Conservation (phyloP, 1,284 basidiomycete genomes). For the Ustilago lituana region DNA sequence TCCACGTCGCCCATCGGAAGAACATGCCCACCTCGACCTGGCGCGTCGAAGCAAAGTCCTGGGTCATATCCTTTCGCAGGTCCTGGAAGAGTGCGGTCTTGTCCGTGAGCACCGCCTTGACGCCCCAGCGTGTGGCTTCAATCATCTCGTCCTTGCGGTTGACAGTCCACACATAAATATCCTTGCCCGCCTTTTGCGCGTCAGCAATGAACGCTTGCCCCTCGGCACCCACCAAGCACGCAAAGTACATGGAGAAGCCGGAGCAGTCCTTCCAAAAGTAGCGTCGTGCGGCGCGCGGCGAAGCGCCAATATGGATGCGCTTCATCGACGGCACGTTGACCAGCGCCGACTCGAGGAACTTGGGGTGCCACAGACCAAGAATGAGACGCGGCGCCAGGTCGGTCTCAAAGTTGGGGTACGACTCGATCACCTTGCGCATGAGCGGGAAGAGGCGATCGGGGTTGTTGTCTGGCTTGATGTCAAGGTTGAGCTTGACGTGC, state of each 20-base stretch:
- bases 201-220: constrained; percentile 78
- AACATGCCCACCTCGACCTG: constrained; percentile 59
- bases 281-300: constrained; percentile 74
- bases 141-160: constrained; percentile 92
- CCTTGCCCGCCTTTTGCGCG: constrained; percentile 82
- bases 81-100: constrained; percentile 79
- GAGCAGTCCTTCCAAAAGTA: constrained; percentile 92
- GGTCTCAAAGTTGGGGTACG: constrained; percentile 80
- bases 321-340: constrained; percentile 81
- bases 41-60: constrained; percentile 48
- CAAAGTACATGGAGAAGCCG: constrained; percentile 87
- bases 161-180: constrained; percentile 93
- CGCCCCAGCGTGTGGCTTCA: constrained; percentile 91
- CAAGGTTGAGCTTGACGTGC: constrained; percentile 71
- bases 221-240: constrained; percentile 77
- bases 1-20: constrained; percentile 62
- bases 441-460: constrained; percentile 85
- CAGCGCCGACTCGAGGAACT: constrained; percentile 83
- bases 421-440: constrained; percentile 80
- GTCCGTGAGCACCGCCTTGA: constrained; percentile 89
- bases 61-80: constrained; percentile 74
- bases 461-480: constrained; percentile 92
- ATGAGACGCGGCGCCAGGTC: constrained; percentile 87
- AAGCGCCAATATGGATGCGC: constrained; percentile 85
- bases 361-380: constrained; percentile 82